Evolutionary conservation across 1,284 basidiomycete genomes (phyloP).

Genomic region (Cryptococcus amylolentus): DNA sequence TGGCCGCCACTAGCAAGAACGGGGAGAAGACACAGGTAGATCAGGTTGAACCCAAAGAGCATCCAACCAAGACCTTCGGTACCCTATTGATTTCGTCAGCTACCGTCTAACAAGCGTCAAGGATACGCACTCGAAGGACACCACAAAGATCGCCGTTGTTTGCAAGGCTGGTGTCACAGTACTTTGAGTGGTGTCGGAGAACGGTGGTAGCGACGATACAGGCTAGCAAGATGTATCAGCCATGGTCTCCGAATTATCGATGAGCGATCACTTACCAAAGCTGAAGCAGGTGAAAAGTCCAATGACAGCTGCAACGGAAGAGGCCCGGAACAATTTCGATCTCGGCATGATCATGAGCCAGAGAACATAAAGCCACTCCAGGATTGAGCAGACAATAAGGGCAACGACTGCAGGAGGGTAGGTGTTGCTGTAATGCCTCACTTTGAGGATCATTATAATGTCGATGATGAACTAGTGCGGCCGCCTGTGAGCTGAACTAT

Average conservation of each 20-base stretch:
- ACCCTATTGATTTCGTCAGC: constrained; percentile 14
- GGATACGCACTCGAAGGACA: constrained; percentile 20
- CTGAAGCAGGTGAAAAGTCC: constrained; percentile 23
- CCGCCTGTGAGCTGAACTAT: neutral
- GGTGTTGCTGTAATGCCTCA: constrained; percentile 12
- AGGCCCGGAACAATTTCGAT: constrained; percentile 12
- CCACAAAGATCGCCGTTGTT: constrained; percentile 26
- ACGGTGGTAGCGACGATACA: constrained; percentile 24
- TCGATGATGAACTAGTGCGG: constrained; percentile 22
- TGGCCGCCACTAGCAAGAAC: constrained; percentile 12
- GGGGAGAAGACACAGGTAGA: constrained; percentile 24
- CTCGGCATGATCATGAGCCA: constrained; percentile 12
- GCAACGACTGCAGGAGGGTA: constrained; percentile 31
- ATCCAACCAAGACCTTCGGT: constrained; percentile 26
- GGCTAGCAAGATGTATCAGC: constrained; percentile 7
- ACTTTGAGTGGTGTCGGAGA: constrained; percentile 17
- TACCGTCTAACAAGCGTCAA: neutral
- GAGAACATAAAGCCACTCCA: constrained; percentile 20
- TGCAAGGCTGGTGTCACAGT: constrained; percentile 16
- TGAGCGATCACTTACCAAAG: constrained; percentile 18
- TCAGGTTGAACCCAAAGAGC: constrained; percentile 22
- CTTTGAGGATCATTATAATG: constrained; percentile 30
- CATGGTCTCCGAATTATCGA: neutral
- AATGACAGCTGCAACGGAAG: constrained; percentile 14
- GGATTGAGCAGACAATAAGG: constrained; percentile 22